Base-by-base conservation (phyloP, 257 asterid genomes). In the Solanum raphanifolium region DNA sequence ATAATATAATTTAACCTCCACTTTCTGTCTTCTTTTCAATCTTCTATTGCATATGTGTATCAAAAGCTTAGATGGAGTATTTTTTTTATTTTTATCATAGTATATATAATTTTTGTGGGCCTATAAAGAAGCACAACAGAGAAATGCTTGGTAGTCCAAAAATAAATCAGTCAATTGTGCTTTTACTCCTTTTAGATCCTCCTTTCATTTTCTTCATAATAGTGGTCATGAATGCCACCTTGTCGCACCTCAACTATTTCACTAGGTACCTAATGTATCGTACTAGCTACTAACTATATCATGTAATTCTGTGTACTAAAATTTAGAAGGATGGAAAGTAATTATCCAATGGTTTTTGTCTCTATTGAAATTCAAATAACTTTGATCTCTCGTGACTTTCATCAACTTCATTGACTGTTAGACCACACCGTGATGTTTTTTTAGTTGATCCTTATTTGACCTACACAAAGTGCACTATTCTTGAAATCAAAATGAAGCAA, bases 401-500 rank as follows among this genome's bases (percentile, higher is more conserved):
- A 3, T 6, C 7, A 15, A 78, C 7, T 78, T 41, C 0, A 13
- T 6, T 78, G 16, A 41, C 16, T 3, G 3, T 1, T 16, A 79
- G 18, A 1, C 5, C 18, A 27, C 25, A 79, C 39, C 2, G 2
- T 15, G 4, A 32, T 81, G 5, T 1, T 29, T 48, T 48, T 55
- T 9, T 20, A 5, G 4, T 23, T 48, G 31, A 48, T 48, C 1
- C 43, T 48, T 82, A 3, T 82, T 82, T 48, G 35, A 48, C 41
- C 23, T 29, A 20, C 69, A 82, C 41, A 82, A 48, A 48, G 43
- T 81, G 85, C 27, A 82, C 43, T 82, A 15, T 82, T 82, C 85
- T 38, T 87, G 90, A 88, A 89, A 85, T 90, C 88, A 90, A 72
- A 86, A 85, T 84, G 92, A 90, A 76, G 88, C 84, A 90, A 87